Base-by-base conservation (phyloP, 768 basidiomycete species). In the Podaxis mareebaensis region DNA sequence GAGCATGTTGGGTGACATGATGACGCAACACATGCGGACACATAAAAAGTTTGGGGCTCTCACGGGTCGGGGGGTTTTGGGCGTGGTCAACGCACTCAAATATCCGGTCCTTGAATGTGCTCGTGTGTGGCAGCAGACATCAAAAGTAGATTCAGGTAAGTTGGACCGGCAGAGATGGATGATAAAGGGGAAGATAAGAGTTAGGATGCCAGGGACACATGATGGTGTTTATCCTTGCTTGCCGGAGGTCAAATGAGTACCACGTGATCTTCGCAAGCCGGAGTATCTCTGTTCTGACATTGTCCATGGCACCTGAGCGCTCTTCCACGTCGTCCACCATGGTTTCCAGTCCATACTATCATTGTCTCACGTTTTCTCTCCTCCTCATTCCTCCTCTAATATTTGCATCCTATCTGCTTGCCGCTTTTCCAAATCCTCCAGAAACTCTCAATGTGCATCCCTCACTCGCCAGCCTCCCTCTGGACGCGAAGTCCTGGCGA, bases 401-500 rank as follows among this genome's bases (percentile, higher is more conserved):
- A 51, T 76, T 91, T 55, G 76, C 81, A 3, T 75, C 81, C 2
- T 91, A 89, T 71, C 76, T 91, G 68, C 75, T 90, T 65, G 81
- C 87, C 7, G 80, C 83, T 0, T 92, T 92, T 69, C 90, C 91
- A 1, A 76, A 78, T 59, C 83, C 87, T 0, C 88, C 87, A 0
- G 75, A 75, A 28, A 76, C 82, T 0, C 74, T 85, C 3, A 67
- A 72, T 46, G 73, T 89, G 3, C 78, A 89, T 61, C 75, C 83
- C 2, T 90, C 88, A 4, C 79, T 92, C 6, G 82, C 87, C 2
- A 83, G 82, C 33, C 79, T 91, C 11, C 86, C 88, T 15, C 69
- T 70, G 38, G 76, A 82, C 30, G 79, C 78, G 33, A 81, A 81
- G 22, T 84, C 85, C n/a, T 87, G 90, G 84, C 72, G 80, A 8